A percentile compares a stretch with the other conserved stretches of the same genome.
Evolutionary conservation across 768 basidiomycete species (phyloP).

Genomic region (Tephrocybe sp.): DNA sequence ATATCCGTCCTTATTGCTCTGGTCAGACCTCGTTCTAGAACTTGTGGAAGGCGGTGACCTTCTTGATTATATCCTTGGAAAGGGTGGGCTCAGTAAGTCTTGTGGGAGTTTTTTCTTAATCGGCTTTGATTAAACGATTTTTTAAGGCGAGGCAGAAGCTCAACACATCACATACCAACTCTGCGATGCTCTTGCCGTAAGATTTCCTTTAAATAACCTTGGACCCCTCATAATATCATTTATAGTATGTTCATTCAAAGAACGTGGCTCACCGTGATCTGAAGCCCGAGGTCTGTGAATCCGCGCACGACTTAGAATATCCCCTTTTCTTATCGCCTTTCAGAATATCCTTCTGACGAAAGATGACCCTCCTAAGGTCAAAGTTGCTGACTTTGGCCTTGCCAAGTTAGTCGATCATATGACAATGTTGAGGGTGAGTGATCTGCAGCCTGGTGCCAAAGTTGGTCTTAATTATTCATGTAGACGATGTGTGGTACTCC

Average conservation of each 20-base stretch:
- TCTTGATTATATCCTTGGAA: slow-evolving; percentile 70
- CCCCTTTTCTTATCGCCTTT: slow-evolving; percentile 1
- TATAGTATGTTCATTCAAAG: slow-evolving; percentile 63
- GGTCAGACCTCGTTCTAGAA: slow-evolving; percentile 76
- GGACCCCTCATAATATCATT: not conserved
- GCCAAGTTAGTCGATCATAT: slow-evolving; percentile 86
- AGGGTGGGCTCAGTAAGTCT: slow-evolving; percentile 56
- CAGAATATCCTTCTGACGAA: slow-evolving; percentile 84
- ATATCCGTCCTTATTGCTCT: slow-evolving; percentile 10
- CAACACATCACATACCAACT: slow-evolving; percentile 79
- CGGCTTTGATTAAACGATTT: not conserved
- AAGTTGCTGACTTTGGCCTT: slow-evolving; percentile 95
- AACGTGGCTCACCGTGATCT: slow-evolving; percentile 92
- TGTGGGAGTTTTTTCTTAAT: not conserved
- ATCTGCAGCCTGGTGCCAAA: not conserved
- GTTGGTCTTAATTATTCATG: not conserved
- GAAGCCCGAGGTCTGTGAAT: slow-evolving; percentile 69
- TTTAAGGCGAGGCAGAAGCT: slow-evolving; percentile 49
- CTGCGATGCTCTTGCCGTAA: slow-evolving; percentile 73
- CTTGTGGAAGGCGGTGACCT: slow-evolving; percentile 87
- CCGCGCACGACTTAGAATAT: slow-evolving; percentile 6
- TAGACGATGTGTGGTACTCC: slow-evolving; percentile 98
- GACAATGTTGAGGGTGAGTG: slow-evolving; percentile 70
- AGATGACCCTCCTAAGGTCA: slow-evolving; percentile 66
- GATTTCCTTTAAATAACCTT: slow-evolving; percentile 16